Conservation (phyloP, 2,329 filamentous ascomycete genomes). For the Cladosporium velox region DNA sequence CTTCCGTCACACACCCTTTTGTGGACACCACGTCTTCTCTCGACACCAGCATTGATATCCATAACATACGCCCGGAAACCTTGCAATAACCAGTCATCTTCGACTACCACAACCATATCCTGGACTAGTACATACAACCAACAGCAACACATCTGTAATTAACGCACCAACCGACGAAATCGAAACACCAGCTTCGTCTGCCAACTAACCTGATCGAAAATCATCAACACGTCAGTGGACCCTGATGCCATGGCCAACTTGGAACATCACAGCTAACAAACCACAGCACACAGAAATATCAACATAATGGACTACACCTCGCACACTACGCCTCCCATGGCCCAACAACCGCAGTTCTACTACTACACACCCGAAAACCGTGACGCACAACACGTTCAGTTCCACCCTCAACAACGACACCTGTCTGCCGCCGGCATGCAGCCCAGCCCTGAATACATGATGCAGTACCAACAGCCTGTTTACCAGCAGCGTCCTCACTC, state of each 20-base stretch:
- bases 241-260: background rate
- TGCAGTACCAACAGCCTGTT: slow-evolving; percentile 55
- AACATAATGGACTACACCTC: slow-evolving; percentile 41
- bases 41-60: slow-evolving; percentile 18
- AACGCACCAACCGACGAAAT: slow-evolving; percentile 12
- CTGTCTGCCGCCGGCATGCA: slow-evolving; percentile 47
- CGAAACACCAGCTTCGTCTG: slow-evolving; percentile 13
- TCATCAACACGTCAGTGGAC: slow-evolving; percentile 20
- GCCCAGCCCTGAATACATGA: slow-evolving; percentile 49
- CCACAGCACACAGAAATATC: slow-evolving; percentile 13
- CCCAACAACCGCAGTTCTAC: slow-evolving; percentile 77
- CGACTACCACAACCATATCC: slow-evolving; percentile 12
- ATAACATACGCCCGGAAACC: slow-evolving; percentile 13
- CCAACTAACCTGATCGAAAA: slow-evolving; percentile 14
- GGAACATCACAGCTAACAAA: slow-evolving; percentile 8
- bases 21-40: slow-evolving; percentile 17
- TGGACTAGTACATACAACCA: slow-evolving; percentile 17
- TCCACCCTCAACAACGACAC: slow-evolving; percentile 53
- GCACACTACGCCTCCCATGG: slow-evolving; percentile 56
- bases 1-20: slow-evolving; percentile 14
- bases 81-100: slow-evolving; percentile 9
- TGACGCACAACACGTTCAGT: slow-evolving; percentile 15
- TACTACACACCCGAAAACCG: slow-evolving; percentile 74
- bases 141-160: slow-evolving; percentile 15
- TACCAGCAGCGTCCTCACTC: slow-evolving; percentile 39